These are phyloP conservation scores for Cytospora paraplurivora DNA, from an alignment of 2,329 filamentous ascomycete species.

Conservation along the genomic window DNA sequence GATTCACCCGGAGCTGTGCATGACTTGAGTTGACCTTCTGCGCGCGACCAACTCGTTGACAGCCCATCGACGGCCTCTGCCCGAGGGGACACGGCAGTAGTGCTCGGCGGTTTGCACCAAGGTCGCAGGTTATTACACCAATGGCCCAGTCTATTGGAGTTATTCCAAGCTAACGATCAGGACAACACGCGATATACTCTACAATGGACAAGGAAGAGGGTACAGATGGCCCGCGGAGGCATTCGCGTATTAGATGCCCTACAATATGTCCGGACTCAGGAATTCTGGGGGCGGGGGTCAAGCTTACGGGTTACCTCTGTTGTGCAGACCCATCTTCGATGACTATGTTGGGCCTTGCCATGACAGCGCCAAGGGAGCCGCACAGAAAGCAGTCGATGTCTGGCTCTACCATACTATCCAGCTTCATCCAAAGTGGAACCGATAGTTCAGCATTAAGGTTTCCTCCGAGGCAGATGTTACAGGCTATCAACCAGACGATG, in stretches of 20 bases:
- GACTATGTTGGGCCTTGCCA: neutral
- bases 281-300: constrained; percentile 1
- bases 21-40: neutral
- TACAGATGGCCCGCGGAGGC: too few species aligned
- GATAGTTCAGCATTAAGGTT: too few species aligned
- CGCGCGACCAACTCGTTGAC: neutral
- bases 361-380: neutral
- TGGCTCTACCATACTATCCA: neutral
- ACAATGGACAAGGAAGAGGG: neutral
- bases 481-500: neutral
- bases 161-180: neutral
- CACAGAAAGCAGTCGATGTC: neutral
- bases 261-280: neutral
- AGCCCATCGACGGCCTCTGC: constrained; percentile 1
- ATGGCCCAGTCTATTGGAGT: neutral
- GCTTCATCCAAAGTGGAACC: neutral
- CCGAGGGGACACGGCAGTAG: constrained; percentile 14
- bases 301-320: neutral
- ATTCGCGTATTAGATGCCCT: neutral
- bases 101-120: constrained; percentile 4
- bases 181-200: neutral
- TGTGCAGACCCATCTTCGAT: neutral
- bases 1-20: neutral
- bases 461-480: neutral
- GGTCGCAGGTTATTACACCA: neutral